Evolutionary conservation across 495 filamentous ascomycete species (phyloP).

Genomic region (Aspergillus mulundensis): DNA sequence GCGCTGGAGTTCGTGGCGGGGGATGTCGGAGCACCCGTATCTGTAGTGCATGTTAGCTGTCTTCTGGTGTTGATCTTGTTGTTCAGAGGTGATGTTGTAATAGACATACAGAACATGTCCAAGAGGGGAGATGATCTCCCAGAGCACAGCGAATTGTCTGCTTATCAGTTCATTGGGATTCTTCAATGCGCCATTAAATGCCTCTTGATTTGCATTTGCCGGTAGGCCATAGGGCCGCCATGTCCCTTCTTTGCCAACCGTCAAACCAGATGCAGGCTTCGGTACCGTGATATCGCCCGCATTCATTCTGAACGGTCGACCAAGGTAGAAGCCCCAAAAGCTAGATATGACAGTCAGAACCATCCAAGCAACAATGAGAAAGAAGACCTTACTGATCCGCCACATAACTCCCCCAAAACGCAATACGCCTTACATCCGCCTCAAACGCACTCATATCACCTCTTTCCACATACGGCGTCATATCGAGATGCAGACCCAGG

Average conservation of each 20-base stretch:
- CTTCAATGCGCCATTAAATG: conserved; percentile 23
- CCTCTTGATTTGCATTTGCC: conserved; percentile 11
- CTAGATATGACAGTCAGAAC: conserved; percentile 19
- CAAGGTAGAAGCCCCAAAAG: conserved; percentile 49
- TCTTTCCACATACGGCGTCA: conserved; percentile 41
- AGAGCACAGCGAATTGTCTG: conserved; percentile 43
- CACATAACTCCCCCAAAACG: conserved; percentile 51
- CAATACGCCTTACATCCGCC: conserved; percentile 40
- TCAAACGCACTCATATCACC: conserved; percentile 41
- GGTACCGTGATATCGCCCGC: conserved; percentile 42
- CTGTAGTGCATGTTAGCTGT: conserved; percentile 12
- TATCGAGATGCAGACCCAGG: conserved; percentile 47
- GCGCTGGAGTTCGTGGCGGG: conserved; percentile 43
- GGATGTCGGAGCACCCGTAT: conserved; percentile 45
- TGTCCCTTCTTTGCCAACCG: conserved; percentile 30
- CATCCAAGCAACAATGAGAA: no score
- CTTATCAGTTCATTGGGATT: conserved; percentile 41
- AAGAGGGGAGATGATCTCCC: conserved; percentile 48
- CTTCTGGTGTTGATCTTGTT: neutral
- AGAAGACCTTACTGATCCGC: conserved; percentile 41
- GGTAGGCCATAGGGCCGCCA: conserved; percentile 46
- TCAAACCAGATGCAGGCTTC: conserved; percentile 38
- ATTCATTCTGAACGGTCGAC: conserved; percentile 44
- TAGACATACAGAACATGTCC: conserved; percentile 43
- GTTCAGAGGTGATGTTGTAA: neutral